Evolutionary conservation across 495 filamentous ascomycete genomes (phyloP).

Genomic region (Amniculicola lignicola): DNA sequence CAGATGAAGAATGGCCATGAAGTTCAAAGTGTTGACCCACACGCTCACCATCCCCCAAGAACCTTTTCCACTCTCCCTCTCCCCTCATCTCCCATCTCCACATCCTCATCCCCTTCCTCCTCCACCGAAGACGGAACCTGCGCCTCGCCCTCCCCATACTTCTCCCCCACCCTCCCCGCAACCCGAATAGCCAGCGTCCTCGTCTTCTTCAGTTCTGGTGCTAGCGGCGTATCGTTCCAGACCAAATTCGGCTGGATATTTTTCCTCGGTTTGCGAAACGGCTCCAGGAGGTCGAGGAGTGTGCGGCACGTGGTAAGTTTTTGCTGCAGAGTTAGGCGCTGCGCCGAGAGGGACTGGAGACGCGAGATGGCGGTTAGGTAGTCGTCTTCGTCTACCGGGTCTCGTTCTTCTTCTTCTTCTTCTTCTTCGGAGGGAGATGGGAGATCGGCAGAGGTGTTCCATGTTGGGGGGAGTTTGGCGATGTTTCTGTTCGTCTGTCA

Average conservation of each 20-base stretch:
- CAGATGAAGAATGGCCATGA: no score
- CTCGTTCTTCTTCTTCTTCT: slow-evolving; percentile 20
- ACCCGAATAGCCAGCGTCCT: slow-evolving; percentile 70
- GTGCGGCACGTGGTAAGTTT: slow-evolving; percentile 56
- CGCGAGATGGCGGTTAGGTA: slow-evolving; percentile 16
- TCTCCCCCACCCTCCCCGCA: slow-evolving; percentile 53
- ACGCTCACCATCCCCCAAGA: slow-evolving; percentile 26
- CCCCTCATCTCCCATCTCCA: slow-evolving; percentile 41
- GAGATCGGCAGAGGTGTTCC: slow-evolving; percentile 20
- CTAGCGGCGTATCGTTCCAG: slow-evolving; percentile 68
- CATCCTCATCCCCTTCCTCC: slow-evolving; percentile 32
- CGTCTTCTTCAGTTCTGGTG: slow-evolving; percentile 72
- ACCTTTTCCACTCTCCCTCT: slow-evolving; percentile 40
- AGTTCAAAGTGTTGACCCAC: no score
- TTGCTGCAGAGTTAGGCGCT: slow-evolving; percentile 52
- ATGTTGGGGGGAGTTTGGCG: slow-evolving; percentile 26
- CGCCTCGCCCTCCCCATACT: slow-evolving; percentile 42
- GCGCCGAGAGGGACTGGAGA: slow-evolving; percentile 52
- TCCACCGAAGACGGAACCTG: slow-evolving; percentile 34
- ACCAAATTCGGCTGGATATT: slow-evolving; percentile 76
- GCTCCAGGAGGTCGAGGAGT: slow-evolving; percentile 57
- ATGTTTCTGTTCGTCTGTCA: slow-evolving; percentile 25
- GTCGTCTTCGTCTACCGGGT: slow-evolving; percentile 22
- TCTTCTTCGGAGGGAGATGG: slow-evolving; percentile 1
- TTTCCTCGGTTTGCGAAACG: slow-evolving; percentile 54